A percentile compares a stretch with the other conserved stretches of the same genome.
phyloP scores from a whole-genome alignment of 495 filamentous ascomycete genomes.

The Podospora pseudocomata region DNA sequence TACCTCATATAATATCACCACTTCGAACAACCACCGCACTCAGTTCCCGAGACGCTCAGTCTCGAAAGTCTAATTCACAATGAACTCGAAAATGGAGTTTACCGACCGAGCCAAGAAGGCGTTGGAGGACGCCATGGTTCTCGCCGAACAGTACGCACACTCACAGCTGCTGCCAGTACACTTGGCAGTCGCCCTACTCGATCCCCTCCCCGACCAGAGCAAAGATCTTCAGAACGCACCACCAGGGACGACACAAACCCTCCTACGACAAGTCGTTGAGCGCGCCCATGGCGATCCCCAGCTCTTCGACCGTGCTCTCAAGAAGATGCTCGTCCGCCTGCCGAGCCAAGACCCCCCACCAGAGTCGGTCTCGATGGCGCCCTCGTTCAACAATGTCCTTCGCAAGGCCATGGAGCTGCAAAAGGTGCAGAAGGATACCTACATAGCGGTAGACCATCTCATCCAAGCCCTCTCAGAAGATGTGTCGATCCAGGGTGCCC shows the following conservation, averaged over 20 bases:
- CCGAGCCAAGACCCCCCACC: conserved; percentile 94
- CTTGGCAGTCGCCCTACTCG: conserved; percentile 81
- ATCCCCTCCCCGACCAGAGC: conserved; percentile 71
- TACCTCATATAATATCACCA: conserved; percentile 4
- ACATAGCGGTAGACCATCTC: conserved; percentile 88
- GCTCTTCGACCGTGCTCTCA: conserved; percentile 78
- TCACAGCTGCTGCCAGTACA: conserved; percentile 85
- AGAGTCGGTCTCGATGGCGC: conserved; percentile 75
- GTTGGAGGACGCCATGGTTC: conserved; percentile 74
- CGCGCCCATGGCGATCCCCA: conserved; percentile 91
- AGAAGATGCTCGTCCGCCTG: conserved; percentile 84
- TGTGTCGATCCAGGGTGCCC: conserved; percentile 60
- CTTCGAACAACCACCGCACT: conserved; percentile 15
- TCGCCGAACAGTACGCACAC: conserved; percentile 85
- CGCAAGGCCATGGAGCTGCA: conserved; percentile 82
- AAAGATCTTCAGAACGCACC: conserved; percentile 66
- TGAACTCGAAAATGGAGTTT: conserved; percentile 68
- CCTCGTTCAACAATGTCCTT: conserved; percentile 75
- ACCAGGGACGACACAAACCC: conserved; percentile 62
- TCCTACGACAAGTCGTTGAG: conserved; percentile 92
- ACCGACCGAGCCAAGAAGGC: conserved; percentile 89
- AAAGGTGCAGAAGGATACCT: conserved; percentile 93
- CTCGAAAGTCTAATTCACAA: conserved; percentile 30
- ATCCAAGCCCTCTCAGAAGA: conserved; percentile 83
- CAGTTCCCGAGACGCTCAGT: conserved; percentile 21